Conservation (phyloP, 2,329 filamentous ascomycete species). For the Nothophoma quercina region DNA sequence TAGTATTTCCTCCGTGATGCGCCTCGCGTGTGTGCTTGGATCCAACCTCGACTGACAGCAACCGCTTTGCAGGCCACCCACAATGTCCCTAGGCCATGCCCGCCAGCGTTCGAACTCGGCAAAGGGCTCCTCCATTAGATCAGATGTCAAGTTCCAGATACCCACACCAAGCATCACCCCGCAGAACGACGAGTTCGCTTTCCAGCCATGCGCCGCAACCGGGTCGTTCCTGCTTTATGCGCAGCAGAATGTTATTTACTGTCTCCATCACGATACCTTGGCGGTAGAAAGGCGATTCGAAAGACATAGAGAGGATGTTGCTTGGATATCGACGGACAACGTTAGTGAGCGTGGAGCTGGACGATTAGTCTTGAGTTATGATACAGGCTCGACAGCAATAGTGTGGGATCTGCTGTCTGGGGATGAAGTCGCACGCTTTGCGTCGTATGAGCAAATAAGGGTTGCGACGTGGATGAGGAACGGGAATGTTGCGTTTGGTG, state of each 20-base stretch:
- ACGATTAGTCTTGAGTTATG: constrained; percentile 89
- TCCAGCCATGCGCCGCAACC: constrained; percentile 90
- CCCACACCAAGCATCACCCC: constrained; percentile 56
- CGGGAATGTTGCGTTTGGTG: constrained; percentile 96
- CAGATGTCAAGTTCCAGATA: constrained; percentile 47
- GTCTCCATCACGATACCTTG: constrained; percentile 90
- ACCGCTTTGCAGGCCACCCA: constrained; percentile 37
- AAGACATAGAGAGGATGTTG: constrained; percentile 81
- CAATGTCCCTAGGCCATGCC: constrained; percentile 55
- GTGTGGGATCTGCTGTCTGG: constrained; percentile 97
- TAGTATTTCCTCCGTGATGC: constrained; percentile 39
- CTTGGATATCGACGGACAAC: constrained; percentile 87
- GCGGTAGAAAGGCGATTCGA: constrained; percentile 88
- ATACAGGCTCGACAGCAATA: constrained; percentile 88
- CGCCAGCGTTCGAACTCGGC: constrained; percentile 52
- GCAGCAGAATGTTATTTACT: constrained; percentile 80
- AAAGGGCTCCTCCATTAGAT: constrained; percentile 46
- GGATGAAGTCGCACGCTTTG: constrained; percentile 88
- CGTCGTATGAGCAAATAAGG: constrained; percentile 84
- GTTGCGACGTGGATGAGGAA: constrained; percentile 96
- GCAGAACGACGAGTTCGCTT: constrained; percentile 60
- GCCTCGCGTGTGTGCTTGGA: constrained; percentile 32
- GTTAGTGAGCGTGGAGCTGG: constrained; percentile 86
- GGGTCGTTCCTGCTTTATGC: constrained; percentile 90
- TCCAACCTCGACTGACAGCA: constrained; percentile 40